Evolutionary conservation across 129 eudicot genomes (phyloP), one percentile per base, ranked within the genome.

Genomic region (Ambrosia trifida): DNA sequence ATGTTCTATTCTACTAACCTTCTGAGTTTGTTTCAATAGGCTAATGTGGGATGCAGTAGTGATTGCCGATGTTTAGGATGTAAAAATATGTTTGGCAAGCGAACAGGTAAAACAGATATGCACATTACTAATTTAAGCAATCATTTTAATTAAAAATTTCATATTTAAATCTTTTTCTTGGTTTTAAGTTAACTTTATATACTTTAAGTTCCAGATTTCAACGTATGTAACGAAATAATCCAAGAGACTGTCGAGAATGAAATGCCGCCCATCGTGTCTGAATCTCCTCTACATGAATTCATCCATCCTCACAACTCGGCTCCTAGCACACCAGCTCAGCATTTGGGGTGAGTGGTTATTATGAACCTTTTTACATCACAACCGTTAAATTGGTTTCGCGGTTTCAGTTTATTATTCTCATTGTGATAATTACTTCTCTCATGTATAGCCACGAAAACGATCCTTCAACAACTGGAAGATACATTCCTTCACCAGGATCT

Each of bases 11-110:
- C 47, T 52, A 16, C 69, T 32, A 12, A 43, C 70, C 18, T 68
- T 61, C 13, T 68, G 51, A 19, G 64, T 59, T 75, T 14, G 30
- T 57, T 36, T 59, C 56, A 45, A 47, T 56, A 92, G 98, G 84
- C 95, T 38, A 82, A 83, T 35, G 91, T 93, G 77, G 88, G 91
- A 75, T 89, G 96, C 69, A 77, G 85, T 63, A 86, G 51, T 80
- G 95, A 81, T 74, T 93, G 98, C 71, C 88, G 95, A 3, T 93
- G 98, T 78, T 88, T 85, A 64, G 96, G 96, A 80, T 93, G 96
- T 76, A 30, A 85, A 78, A 93, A 93, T 82, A 77, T 56, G 28
- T 73, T 47, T 63, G 98, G 98, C 65, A 84, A 20, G 32, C 85
- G 69, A 76, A 91, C 75, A 77, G 96, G 98, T 92, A 89, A 72